These are phyloP conservation scores for Leishmania guyanensis DNA, from an alignment of 208 protist genomes.

Conservation along the genomic window DNA sequence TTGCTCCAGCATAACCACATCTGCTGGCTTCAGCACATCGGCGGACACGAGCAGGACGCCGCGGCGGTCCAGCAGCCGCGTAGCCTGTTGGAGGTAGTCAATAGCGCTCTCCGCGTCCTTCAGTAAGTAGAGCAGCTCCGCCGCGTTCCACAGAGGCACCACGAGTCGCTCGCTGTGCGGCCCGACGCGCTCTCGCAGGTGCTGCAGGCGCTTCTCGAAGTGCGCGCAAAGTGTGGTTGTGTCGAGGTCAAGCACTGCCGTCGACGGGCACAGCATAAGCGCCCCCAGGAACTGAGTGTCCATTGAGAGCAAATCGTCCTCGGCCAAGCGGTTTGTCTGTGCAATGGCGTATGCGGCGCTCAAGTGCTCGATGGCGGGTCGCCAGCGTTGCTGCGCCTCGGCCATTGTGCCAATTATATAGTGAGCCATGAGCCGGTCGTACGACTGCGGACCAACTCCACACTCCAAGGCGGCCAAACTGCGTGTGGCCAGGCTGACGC, in stretches of 20 bases:
- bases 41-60: conserved; percentile 49
- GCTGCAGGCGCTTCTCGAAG: conserved; percentile 14
- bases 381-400: conserved; percentile 45
- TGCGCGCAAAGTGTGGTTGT: conserved; percentile 16
- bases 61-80: conserved; percentile 54
- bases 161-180: conserved; percentile 36
- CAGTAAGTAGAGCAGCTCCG: conserved; percentile 56
- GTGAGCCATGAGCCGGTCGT: conserved; percentile 36
- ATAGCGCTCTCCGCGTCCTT: conserved; percentile 34
- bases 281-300: conserved; percentile 46
- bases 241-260: conserved; percentile 36
- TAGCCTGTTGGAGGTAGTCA: conserved; percentile 38
- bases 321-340: conserved; percentile 32
- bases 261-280: conserved; percentile 45
- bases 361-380: conserved; percentile 49
- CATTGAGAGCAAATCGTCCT: conserved; percentile 28
- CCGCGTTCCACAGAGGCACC: conserved; percentile 47
- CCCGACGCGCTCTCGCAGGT: conserved; percentile 35
- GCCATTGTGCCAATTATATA: conserved; percentile 26
- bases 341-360: conserved; percentile 55
- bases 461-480: conserved; percentile 38
- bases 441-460: conserved; percentile 33
- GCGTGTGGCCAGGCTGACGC: conserved; percentile 34
- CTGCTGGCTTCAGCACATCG: conserved; percentile 48
- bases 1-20: conserved; percentile 34